Conservation (phyloP, 2,329 filamentous ascomycete species). For the Conoideocrella luteorostrata region DNA sequence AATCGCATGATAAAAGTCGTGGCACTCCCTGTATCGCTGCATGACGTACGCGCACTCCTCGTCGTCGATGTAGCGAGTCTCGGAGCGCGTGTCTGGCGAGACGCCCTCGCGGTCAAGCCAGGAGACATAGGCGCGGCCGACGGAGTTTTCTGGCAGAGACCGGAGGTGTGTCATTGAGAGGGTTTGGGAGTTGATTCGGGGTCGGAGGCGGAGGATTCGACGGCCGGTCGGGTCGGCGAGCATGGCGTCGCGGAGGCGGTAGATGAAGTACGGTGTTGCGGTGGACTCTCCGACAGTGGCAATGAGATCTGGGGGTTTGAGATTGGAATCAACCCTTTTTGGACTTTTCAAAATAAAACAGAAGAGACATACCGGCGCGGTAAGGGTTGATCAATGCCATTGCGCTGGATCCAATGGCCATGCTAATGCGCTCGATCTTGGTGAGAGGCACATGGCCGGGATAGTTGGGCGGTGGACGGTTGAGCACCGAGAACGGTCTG, state of each 20-base stretch:
- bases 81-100: conserved; percentile 77
- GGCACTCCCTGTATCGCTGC: conserved; percentile 94
- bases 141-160: conserved; percentile 60
- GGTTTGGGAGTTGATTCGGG: conserved; percentile 75
- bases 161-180: conserved; percentile 64
- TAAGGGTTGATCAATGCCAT: conserved; percentile 67
- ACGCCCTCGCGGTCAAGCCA: conserved; percentile 97
- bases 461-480: conserved; percentile 81
- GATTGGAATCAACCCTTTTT: not conserved
- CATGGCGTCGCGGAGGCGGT: conserved; percentile 88
- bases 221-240: conserved; percentile 76
- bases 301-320: conserved; percentile 66
- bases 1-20: conserved; percentile 96
- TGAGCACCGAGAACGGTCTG: conserved; percentile 67
- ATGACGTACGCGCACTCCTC: conserved; percentile 97
- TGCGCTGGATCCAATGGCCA: conserved; percentile 60
- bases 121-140: conserved; percentile 74
- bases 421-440: conserved; percentile 62
- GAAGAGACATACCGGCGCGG: conserved; percentile 55
- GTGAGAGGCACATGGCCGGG: conserved; percentile 89
- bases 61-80: conserved; percentile 87
- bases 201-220: conserved; percentile 82
- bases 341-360: not conserved
- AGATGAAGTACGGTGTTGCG: conserved; percentile 90
- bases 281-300: conserved; percentile 92